phyloP scores from a whole-genome alignment of 1,139 yeast genomes.

The Schizosaccharomyces versatilis region DNA sequence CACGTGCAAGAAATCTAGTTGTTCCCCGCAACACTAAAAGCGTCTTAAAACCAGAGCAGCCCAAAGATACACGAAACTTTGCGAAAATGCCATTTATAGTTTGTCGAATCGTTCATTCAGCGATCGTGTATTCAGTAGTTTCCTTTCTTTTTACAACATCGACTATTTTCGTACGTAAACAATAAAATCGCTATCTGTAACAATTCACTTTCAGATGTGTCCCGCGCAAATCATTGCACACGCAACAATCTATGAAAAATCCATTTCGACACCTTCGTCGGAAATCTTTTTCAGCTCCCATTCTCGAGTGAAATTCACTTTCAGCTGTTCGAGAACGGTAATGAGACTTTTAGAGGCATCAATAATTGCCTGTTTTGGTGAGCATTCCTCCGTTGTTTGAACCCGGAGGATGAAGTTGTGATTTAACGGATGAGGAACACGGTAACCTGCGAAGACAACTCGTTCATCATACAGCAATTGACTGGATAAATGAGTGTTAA shows the following conservation, averaged over 20 bases:
- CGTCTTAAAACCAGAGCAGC: too few species aligned
- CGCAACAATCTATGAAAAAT: not conserved
- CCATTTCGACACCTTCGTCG: slow-evolving; percentile 10
- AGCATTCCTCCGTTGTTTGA: slow-evolving; percentile 85
- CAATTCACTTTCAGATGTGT: not conserved
- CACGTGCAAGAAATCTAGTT: too few species aligned
- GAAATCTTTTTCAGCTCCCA: slow-evolving; percentile 54
- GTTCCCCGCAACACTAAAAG: too few species aligned
- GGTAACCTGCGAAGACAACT: slow-evolving; percentile 88
- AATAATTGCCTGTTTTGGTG: slow-evolving; percentile 72
- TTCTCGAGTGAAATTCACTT: slow-evolving; percentile 65
- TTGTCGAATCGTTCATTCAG: too few species aligned
- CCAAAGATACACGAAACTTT: too few species aligned
- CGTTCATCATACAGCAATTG: slow-evolving; percentile 50
- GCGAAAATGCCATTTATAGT: too few species aligned
- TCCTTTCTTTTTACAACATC: too few species aligned
- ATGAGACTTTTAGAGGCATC: slow-evolving; percentile 74
- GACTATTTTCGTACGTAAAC: too few species aligned
- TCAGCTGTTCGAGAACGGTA: slow-evolving; percentile 50
- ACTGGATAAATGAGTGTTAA: slow-evolving; percentile 5
- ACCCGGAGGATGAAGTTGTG: slow-evolving; percentile 83
- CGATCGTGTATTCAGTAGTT: too few species aligned
- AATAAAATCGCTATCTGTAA: too few species aligned
- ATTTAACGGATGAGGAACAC: slow-evolving; percentile 90
- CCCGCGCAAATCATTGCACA: not conserved